A percentile compares a stretch with the other conserved stretches of the same genome.
Conservation (phyloP, 2,329 filamentous ascomycete genomes). For the Stachybotrys chlorohalonatus region DNA sequence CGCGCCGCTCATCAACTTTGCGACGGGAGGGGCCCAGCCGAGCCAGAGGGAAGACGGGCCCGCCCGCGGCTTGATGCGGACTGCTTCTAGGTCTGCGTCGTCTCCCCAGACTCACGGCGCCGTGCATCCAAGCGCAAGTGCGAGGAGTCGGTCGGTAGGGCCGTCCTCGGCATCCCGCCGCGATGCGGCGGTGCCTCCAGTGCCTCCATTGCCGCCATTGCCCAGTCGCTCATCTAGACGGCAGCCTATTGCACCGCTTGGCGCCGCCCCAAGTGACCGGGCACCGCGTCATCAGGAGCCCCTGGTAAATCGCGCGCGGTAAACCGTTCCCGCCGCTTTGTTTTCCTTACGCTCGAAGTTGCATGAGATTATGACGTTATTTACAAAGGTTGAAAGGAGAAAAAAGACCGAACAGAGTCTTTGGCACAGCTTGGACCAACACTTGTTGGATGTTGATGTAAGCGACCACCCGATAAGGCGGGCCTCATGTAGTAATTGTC, state of each 20-base stretch:
- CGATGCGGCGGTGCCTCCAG: constrained; percentile 8
- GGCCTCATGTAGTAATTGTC: too few relatives aligned
- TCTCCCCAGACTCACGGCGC: neutral
- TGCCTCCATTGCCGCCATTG: constrained; percentile 18
- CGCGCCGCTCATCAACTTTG: constrained; percentile 37
- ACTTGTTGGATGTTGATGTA: too few relatives aligned
- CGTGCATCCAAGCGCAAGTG: neutral
- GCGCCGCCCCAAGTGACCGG: constrained; percentile 5
- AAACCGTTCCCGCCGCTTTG: neutral
- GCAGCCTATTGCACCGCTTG: constrained; percentile 9
- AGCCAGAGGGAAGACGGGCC: constrained; percentile 4
- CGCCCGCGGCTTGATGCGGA: constrained; percentile 9
- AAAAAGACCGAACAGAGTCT: too few relatives aligned
- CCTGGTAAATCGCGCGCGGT: constrained; percentile 19
- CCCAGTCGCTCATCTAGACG: constrained; percentile 17
- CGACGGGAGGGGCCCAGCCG: constrained; percentile 17
- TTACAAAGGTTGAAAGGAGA: too few relatives aligned
- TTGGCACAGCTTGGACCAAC: too few relatives aligned
- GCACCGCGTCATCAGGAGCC: constrained; percentile 17
- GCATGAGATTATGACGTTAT: too few relatives aligned
- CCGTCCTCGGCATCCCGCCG: constrained; percentile 5
- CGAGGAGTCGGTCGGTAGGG: constrained; percentile 16
- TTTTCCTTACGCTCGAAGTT: too few relatives aligned
- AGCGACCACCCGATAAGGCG: too few relatives aligned
- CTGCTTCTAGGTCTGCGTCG: neutral